Base-by-base conservation (phyloP, 23 red algal species). In the Gracilaria caudata region DNA sequence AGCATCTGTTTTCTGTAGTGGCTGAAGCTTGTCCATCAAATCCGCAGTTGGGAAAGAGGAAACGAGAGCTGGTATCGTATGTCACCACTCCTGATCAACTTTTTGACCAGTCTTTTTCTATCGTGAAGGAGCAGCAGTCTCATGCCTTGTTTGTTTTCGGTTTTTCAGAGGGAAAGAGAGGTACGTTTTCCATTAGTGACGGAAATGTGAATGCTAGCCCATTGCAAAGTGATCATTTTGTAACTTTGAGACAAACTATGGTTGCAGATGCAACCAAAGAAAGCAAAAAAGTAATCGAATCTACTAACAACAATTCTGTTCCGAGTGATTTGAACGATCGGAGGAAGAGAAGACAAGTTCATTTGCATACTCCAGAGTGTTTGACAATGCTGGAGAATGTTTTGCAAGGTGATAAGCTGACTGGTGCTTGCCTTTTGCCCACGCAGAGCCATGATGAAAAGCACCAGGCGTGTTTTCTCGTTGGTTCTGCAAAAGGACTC, bases 121-220 rank as follows among this genome's bases (percentile, higher is more conserved):
- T 20, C 40, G 34, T 36, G 33, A 41, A 71, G 40, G 65, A 23
- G 32, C 20, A 23, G 32, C 20, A 39, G 65, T 28, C 29, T 39
- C 32, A 36, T 33, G 21, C 34, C 19, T 41, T 71, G 37, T 71
- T 71, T 71, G 65, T 71, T n/a, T 71, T 71, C 33, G 65, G 65
- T 9, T 41, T 36, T 36, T 1, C 32, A 0, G 65, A 71, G 19
- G 65, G 65, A 2, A 71, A 71, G 65, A 36, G 65, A 71, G 65
- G 65, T 71, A 41, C 65, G 65, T 71, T 71, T 41, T 38, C 65
- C 39, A 71, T 71, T 14, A 71, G 19, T 71, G 65, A 71, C 34
- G 65, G 65, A 20, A 71, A 71, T 8, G 65, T 71, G 65, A 36
- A 36, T 36, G 65, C 40, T 39, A 21, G 65, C 20, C 7, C 34